Conservation (phyloP, 2,329 filamentous ascomycete genomes). For the Pseudogymnoascus pannorum region DNA sequence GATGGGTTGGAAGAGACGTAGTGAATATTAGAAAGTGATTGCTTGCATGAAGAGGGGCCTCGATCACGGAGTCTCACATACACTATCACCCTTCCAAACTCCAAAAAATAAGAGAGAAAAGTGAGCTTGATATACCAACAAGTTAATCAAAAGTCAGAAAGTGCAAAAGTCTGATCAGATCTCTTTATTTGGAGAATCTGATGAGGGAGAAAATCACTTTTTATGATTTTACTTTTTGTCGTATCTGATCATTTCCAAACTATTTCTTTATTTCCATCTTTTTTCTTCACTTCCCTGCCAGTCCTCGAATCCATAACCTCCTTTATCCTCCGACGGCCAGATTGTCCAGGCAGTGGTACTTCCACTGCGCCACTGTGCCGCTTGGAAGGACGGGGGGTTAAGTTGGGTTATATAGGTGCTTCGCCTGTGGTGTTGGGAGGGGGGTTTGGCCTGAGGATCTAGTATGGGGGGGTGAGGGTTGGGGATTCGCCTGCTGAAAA, state of each 20-base stretch:
- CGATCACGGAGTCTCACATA: not conserved
- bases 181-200: not conserved
- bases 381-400: not conserved
- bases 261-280: not conserved
- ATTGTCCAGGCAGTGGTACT: not conserved
- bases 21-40: not conserved
- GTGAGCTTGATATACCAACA: not conserved
- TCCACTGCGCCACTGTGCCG: not conserved
- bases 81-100: not conserved
- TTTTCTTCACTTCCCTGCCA: not conserved
- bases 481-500: not conserved
- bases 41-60: not conserved
- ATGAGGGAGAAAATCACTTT: not conserved
- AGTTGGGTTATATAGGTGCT: not conserved
- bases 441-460: not conserved
- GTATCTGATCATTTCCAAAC: not conserved
- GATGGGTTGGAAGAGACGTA: not conserved
- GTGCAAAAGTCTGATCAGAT: not conserved
- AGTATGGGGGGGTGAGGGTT: not conserved
- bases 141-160: not conserved
- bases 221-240: constrained; percentile 1
- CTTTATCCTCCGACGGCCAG: not conserved
- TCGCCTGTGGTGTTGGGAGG: not conserved
- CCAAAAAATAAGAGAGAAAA: not conserved
- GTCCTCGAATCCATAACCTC: not conserved